Conservation (phyloP, 2,329 filamentous ascomycete species). For the Zymoseptoria ardabiliae region DNA sequence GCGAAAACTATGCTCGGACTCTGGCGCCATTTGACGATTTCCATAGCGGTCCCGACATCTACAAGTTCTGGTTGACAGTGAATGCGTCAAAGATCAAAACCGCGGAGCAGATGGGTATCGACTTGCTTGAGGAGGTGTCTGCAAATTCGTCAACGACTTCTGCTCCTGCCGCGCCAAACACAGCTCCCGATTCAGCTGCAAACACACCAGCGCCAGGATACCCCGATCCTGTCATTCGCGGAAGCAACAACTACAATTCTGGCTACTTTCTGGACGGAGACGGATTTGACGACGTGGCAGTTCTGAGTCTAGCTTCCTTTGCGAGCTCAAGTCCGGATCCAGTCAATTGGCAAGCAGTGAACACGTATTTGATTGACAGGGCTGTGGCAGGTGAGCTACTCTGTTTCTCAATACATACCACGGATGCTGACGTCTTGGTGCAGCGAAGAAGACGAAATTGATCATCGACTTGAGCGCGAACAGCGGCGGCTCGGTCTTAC, state of each 20-base stretch:
- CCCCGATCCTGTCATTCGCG: conserved; percentile 34
- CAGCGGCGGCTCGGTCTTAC: conserved; percentile 51
- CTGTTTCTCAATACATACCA: background rate
- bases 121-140: conserved; percentile 1
- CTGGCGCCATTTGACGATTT: conserved; percentile 36
- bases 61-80: conserved; percentile 28
- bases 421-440: background rate
- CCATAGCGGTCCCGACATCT: conserved; percentile 36
- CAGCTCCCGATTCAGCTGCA: conserved; percentile 5
- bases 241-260: conserved; percentile 37
- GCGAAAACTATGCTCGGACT: conserved; percentile 39
- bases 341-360: conserved; percentile 35
- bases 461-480: conserved; percentile 54
- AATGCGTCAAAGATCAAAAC: conserved; percentile 14
- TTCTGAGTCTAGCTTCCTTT: conserved; percentile 39
- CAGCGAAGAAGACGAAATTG: conserved; percentile 50
- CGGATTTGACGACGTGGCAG: conserved; percentile 40
- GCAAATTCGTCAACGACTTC: conserved; percentile 7
- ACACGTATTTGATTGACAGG: conserved; percentile 35
- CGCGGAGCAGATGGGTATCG: conserved; percentile 17
- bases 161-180: conserved; percentile 11
- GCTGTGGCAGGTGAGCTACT: conserved; percentile 30
- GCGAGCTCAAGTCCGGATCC: conserved; percentile 27
- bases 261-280: conserved; percentile 41
- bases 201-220: conserved; percentile 35